Percentiles rank a stretch among this genome's conserved stretches.
These are phyloP conservation scores for Iris pallida DNA, from an alignment of 116 monocot species.

Conservation along the genomic window DNA sequence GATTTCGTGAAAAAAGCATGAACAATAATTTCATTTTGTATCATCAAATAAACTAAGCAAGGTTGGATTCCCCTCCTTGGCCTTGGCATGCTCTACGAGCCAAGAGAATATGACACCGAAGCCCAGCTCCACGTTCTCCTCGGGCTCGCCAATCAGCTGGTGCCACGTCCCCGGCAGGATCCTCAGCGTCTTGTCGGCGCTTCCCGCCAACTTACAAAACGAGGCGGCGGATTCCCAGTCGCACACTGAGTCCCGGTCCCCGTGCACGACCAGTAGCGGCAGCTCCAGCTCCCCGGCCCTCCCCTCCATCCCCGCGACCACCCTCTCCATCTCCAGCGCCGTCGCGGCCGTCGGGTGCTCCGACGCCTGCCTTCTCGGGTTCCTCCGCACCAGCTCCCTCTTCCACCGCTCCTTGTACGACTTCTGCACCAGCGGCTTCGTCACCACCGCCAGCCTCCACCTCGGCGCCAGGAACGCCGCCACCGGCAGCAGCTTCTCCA, in stretches of 20 bases:
- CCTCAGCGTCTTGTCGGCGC: conserved; percentile 48
- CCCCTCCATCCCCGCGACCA: conserved; percentile 25
- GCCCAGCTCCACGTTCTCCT: conserved; percentile 35
- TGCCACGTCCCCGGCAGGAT: conserved; percentile 52
- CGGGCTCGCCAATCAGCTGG: conserved; percentile 42
- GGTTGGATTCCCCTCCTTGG: too few relatives aligned
- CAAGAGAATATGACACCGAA: conserved; percentile 47
- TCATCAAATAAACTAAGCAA: too few relatives aligned
- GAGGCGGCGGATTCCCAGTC: conserved; percentile 35
- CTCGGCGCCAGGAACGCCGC: conserved; percentile 32
- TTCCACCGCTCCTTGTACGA: conserved; percentile 52
- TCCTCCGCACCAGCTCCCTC: conserved; percentile 34
- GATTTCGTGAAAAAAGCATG: too few relatives aligned
- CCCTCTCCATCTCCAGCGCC: conserved; percentile 35
- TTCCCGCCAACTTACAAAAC: conserved; percentile 24
- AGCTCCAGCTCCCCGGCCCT: conserved; percentile 39
- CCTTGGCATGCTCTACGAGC: conserved; percentile 21
- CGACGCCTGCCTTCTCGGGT: conserved; percentile 17
- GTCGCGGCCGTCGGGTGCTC: conserved; percentile 47
- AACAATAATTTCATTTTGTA: too few relatives aligned
- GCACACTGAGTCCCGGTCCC: conserved; percentile 39
- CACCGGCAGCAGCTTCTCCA: conserved; percentile 48
- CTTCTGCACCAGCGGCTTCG: conserved; percentile 21
- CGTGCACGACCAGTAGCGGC: conserved; percentile 56
- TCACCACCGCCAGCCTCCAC: conserved; percentile 30